Evolutionary conservation across 768 basidiomycete species (phyloP), one percentile per base, ranked within the genome.

Genomic region (Calocera cornea): DNA sequence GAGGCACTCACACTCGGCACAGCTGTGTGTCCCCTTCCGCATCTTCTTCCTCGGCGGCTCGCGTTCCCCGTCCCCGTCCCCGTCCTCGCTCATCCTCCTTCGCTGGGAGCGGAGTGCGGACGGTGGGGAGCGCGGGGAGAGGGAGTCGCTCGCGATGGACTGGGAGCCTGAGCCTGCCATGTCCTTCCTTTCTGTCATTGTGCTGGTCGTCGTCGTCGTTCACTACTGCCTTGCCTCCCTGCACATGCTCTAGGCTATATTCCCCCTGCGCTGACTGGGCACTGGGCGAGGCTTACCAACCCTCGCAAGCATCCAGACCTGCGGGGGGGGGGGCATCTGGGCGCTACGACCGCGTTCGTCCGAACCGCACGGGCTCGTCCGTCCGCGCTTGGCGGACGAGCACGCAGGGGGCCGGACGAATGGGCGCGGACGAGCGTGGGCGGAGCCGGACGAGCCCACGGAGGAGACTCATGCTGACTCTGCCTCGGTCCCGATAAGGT

Each of bases 1-100:
- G 24, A 47, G 7, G 44, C 27, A 60, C 54, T 60, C 54, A 60
- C 54, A 60, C 54, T 60, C 54, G 27, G 54, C 54, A 60, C 54
- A 60, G 31, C 54, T 60, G 31, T 60, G 54, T 33, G 54, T 60
- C 54, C 54, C 54, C 54, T 60, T 60, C 19, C 54, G 2, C 54
- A 60, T 60, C 31, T 60, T 60, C 54, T 60, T 60, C 31, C 54
- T 60, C 8, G 54, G 54, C 19, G 5, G 11, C 24, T 33, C 54
- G 24, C 8, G 11, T n/a, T 50, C 49, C 12, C 49, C 49, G 14
- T 50, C 49, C 40, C 10, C 11, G 22, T 60, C 54, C 11, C 14
- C 54, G 22, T 33, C 54, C 11, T 29, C 27, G 31, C 11, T 29
- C 54, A 60, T 29, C 31, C 54, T 60, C 31, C 27, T 60, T 19